Evolutionary conservation across 2,329 filamentous ascomycete species (phyloP).

Genomic region (Ophiostoma angusticollis): DNA sequence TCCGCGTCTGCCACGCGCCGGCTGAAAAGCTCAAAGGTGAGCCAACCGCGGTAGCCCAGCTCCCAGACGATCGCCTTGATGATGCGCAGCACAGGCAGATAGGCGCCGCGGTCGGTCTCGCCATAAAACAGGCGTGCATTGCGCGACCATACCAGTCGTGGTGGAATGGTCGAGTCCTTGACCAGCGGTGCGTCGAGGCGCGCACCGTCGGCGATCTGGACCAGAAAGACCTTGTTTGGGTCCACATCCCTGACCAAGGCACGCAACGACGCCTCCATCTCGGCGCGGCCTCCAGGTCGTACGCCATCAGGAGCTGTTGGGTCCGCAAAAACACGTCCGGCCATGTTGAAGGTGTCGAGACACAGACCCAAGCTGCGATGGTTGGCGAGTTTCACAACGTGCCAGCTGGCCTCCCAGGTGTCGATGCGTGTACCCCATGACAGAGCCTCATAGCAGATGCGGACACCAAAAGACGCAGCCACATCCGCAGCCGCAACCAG

Average conservation of each 20-base stretch:
- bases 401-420: constrained; percentile 47
- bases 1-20: constrained; percentile 33
- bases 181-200: constrained; percentile 37
- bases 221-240: constrained; percentile 43
- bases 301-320: constrained; percentile 31
- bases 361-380: constrained; percentile 47
- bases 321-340: constrained; percentile 44
- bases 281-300: constrained; percentile 31
- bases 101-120: constrained; percentile 40
- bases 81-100: constrained; percentile 43
- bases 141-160: constrained; percentile 50
- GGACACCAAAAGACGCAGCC: constrained; percentile 40
- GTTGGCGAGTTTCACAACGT: constrained; percentile 39
- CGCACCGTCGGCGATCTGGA: constrained; percentile 52
- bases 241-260: constrained; percentile 33
- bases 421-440: constrained; percentile 46
- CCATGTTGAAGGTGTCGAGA: constrained; percentile 51
- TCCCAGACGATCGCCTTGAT: constrained; percentile 38
- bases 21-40: constrained; percentile 48
- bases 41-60: constrained; percentile 44
- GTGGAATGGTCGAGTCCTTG: constrained; percentile 37
- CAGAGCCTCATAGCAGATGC: constrained; percentile 49
- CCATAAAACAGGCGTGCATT: constrained; percentile 49
- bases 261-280: constrained; percentile 31
- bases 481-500: constrained; percentile 42